phyloP scores from a whole-genome alignment of 768 basidiomycete species.

The Cystobasidium ongulense region DNA sequence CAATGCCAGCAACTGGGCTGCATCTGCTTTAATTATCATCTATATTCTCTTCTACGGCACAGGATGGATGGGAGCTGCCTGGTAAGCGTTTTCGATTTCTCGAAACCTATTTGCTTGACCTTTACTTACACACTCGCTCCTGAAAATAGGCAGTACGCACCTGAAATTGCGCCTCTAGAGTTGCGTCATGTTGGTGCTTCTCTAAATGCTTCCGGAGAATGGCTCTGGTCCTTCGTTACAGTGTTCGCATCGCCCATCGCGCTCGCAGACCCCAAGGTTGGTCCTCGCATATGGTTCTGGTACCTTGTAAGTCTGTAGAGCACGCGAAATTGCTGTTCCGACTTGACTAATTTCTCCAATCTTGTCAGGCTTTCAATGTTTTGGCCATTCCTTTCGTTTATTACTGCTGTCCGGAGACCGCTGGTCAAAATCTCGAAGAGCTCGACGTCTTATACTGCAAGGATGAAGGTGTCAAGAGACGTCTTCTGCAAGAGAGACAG shows the following conservation, averaged over 20 bases:
- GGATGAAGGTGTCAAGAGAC: not conserved
- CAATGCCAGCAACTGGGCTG: not conserved
- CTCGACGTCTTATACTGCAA: conserved; percentile 8
- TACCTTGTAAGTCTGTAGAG: not conserved
- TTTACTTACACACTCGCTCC: too few species aligned
- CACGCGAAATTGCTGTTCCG: not conserved
- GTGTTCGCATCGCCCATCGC: conserved; percentile 10
- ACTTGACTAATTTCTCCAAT: not conserved
- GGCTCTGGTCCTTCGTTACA: conserved; percentile 14
- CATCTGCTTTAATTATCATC: conserved; percentile 12
- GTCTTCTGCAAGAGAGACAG: not conserved
- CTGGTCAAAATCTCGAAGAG: conserved; percentile 3
- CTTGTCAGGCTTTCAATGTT: conserved; percentile 3
- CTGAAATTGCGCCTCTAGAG: conserved; percentile 13
- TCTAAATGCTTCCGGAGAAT: conserved; percentile 1
- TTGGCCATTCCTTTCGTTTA: conserved; percentile 18
- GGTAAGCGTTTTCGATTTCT: too few species aligned
- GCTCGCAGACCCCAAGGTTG: conserved; percentile 3
- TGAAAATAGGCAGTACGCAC: conserved; percentile 24
- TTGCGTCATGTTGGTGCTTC: conserved; percentile 9
- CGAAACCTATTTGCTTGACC: too few species aligned
- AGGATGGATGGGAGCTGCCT: not conserved
- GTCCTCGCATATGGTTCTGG: conserved; percentile 5
- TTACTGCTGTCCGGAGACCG: conserved; percentile 8
- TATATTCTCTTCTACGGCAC: conserved; percentile 13